These are phyloP conservation scores for Dioscorea dumetorum DNA, from an alignment of 106 monocot genomes.

Conservation along the genomic window DNA sequence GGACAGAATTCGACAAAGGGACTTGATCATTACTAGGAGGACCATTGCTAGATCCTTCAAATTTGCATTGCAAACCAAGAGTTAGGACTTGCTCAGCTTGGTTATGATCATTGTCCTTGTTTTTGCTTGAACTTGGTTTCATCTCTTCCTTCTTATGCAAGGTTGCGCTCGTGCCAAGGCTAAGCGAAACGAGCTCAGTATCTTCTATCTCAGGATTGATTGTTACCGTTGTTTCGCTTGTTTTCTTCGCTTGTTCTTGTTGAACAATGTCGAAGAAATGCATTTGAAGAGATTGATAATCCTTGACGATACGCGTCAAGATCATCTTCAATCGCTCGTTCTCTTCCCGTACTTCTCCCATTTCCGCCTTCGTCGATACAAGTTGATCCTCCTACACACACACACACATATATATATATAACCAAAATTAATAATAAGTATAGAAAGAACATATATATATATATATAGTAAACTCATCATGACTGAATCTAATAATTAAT, in stretches of 20 bases:
- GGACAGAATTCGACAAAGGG: conserved; percentile 15
- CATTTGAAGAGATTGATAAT: conserved; percentile 61
- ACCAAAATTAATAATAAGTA: not conserved
- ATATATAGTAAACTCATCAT: not conserved
- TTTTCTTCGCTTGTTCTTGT: conserved; percentile 27
- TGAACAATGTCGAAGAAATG: conserved; percentile 53
- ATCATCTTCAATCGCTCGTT: conserved; percentile 66
- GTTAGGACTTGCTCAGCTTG: conserved; percentile 24
- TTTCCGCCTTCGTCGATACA: conserved; percentile 62
- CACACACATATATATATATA: not conserved
- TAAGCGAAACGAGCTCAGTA: conserved; percentile 50
- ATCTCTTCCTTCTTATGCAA: conserved; percentile 22
- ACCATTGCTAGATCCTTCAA: conserved; percentile 4
- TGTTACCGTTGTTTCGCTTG: not conserved
- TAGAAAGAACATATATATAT: not conserved
- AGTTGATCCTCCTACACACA: conserved; percentile 40
- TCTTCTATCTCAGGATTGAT: conserved; percentile 19
- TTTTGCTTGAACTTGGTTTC: not conserved
- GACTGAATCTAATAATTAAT: not conserved
- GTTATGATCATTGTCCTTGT: not conserved
- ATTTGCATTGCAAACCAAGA: conserved; percentile 56
- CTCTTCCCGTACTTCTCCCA: conserved; percentile 81
- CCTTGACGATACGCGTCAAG: conserved; percentile 45
- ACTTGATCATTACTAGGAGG: not conserved
- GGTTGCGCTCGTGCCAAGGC: conserved; percentile 38